Conservation (phyloP, 2,329 filamentous ascomycete genomes). For the Eurotiales sp. region DNA sequence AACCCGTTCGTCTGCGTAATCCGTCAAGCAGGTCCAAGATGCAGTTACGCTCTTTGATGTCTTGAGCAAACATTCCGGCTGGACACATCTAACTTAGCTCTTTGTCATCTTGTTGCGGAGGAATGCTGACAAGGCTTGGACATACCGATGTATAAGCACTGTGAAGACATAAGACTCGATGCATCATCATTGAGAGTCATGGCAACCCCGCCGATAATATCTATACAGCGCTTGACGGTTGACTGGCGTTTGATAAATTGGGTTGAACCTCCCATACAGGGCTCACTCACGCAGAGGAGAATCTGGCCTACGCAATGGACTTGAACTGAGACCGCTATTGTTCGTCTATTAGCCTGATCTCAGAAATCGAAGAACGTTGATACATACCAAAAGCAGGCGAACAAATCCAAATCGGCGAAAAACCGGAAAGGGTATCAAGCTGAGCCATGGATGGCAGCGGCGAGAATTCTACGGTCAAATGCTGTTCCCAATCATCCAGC, state of each 20-base stretch:
- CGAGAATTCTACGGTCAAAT: conserved; percentile 24
- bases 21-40: conserved; percentile 20
- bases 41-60: conserved; percentile 11
- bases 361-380: not conserved
- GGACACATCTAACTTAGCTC: not conserved
- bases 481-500: conserved; percentile 24
- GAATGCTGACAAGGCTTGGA: not conserved
- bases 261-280: conserved; percentile 20
- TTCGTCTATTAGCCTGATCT: not conserved
- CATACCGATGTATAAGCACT: conserved; percentile 24
- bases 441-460: conserved; percentile 19
- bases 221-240: conserved; percentile 17
- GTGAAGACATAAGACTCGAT: conserved; percentile 24
- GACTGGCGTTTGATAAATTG: conserved; percentile 20
- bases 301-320: conserved; percentile 21
- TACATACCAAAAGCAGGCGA: conserved; percentile 22
- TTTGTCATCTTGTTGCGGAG: not conserved
- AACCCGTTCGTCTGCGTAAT: conserved; percentile 19
- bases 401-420: conserved; percentile 23
- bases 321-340: conserved; percentile 22
- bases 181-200: conserved; percentile 22
- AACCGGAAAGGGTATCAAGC: conserved; percentile 8
- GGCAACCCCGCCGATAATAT: conserved; percentile 26
- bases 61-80: conserved; percentile 18
- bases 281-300: conserved; percentile 21